These are phyloP conservation scores for Angophora floribunda DNA, from an alignment of 345 rosid genomes.

Conservation along the genomic window DNA sequence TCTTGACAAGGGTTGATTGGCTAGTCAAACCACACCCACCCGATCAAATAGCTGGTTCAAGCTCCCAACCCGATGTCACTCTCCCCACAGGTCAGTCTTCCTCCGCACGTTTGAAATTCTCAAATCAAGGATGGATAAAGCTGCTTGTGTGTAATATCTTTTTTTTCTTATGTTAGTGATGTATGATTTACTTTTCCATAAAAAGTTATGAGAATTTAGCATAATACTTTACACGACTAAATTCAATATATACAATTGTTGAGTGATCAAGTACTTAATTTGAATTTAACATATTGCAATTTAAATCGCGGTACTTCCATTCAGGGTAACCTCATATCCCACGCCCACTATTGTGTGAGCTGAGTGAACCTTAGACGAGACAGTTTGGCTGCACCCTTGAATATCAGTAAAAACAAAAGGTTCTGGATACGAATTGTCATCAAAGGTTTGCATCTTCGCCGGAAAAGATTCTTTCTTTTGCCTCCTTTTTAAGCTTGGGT, in stretches of 20 bases:
- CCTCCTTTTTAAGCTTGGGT: neutral
- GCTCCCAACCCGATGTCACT: neutral
- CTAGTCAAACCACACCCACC: neutral
- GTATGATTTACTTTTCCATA: neutral
- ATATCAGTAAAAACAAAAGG: neutral
- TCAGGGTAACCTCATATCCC: neutral
- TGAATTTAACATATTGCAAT: neutral
- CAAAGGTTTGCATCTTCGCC: neutral
- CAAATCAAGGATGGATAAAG: neutral
- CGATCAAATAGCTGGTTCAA: neutral
- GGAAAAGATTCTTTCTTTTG: neutral
- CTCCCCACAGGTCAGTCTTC: neutral
- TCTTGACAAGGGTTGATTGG: neutral
- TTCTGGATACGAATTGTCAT: neutral
- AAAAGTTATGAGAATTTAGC: neutral
- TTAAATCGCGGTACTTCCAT: neutral
- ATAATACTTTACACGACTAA: neutral
- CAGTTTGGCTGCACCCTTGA: neutral
- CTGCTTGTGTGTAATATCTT: neutral
- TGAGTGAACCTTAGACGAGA: neutral
- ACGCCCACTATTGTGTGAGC: neutral
- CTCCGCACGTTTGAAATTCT: neutral
- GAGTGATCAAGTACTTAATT: neutral
- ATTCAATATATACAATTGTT: neutral
- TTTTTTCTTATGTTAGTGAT: neutral